Conservation (phyloP, 2,329 filamentous ascomycete genomes). For the Balansia obtecta region DNA sequence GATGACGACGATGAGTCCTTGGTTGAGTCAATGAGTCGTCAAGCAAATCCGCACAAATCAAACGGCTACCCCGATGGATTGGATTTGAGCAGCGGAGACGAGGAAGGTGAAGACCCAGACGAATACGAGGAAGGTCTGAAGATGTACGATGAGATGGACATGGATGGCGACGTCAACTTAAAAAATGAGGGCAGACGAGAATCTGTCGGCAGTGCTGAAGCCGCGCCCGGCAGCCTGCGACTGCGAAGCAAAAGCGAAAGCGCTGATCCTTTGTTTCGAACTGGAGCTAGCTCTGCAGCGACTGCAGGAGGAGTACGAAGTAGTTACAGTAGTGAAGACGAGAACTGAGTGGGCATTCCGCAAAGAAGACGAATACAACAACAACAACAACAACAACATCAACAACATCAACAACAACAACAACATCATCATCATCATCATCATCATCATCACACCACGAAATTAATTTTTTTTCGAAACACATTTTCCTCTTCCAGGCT, state of each 20-base stretch:
- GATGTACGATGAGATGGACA: slow-evolving; percentile 17
- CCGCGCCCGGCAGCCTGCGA: slow-evolving; percentile 18
- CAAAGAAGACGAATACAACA: not conserved
- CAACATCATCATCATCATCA: too few species aligned
- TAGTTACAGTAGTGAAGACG: slow-evolving; percentile 18
- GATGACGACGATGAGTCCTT: slow-evolving; percentile 16
- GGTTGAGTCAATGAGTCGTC: slow-evolving; percentile 20
- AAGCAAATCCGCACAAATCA: slow-evolving; percentile 25
- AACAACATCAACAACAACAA: too few species aligned
- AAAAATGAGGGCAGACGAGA: slow-evolving; percentile 6
- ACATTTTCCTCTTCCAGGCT: not conserved
- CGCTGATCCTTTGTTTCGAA: slow-evolving; percentile 14
- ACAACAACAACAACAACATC: too few species aligned
- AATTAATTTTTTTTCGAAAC: not conserved
- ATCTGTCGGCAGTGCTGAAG: slow-evolving; percentile 20
- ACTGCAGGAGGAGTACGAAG: slow-evolving; percentile 28
- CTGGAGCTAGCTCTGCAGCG: slow-evolving; percentile 25
- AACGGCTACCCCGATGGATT: slow-evolving; percentile 28
- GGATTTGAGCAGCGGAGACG: slow-evolving; percentile 28
- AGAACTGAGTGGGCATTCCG: slow-evolving; percentile 1
- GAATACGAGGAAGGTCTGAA: slow-evolving; percentile 13
- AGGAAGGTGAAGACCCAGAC: slow-evolving; percentile 28
- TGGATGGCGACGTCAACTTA: slow-evolving; percentile 2
- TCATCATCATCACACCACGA: not conserved
- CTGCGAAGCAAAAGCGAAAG: slow-evolving; percentile 20